These are phyloP conservation scores for Haplographium delicatum DNA, from an alignment of 495 filamentous ascomycete species.

Conservation along the genomic window DNA sequence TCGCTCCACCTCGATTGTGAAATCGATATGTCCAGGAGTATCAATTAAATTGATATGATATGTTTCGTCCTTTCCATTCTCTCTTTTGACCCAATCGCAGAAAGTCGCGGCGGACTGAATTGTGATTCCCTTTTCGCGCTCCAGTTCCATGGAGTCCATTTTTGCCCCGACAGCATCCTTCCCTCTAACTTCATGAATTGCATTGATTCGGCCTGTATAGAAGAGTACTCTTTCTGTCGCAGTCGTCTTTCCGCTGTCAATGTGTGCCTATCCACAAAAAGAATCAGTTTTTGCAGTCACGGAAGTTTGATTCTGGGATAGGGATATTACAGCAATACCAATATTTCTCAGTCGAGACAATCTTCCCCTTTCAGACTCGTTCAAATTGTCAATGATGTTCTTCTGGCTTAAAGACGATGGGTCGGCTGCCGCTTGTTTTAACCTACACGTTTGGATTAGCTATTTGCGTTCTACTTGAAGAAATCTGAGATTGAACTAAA, in stretches of 20 bases:
- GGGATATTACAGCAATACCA: constrained; percentile 68
- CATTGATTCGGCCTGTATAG: constrained; percentile 95
- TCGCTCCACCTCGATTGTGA: constrained; percentile 98
- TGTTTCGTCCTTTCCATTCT: constrained; percentile 71
- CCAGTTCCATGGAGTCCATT: constrained; percentile 99
- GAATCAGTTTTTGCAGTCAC: constrained; percentile 23
- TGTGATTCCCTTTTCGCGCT: constrained; percentile 97
- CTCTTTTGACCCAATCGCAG: constrained; percentile 91
- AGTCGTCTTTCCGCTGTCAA: constrained; percentile 98
- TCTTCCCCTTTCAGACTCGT: constrained; percentile 69
- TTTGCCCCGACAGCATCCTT: constrained; percentile 95
- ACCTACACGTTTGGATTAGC: constrained; percentile 25
- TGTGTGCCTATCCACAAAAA: constrained; percentile 58
- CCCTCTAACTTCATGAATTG: constrained; percentile 96
- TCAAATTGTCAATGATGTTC: constrained; percentile 47
- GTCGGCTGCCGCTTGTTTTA: constrained; percentile 58
- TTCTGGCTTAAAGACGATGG: constrained; percentile 54
- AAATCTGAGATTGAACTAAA: no score
- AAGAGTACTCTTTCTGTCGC: constrained; percentile 95
- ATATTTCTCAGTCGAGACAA: constrained; percentile 86
- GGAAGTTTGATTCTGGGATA: not conserved
- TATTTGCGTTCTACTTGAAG: not conserved
- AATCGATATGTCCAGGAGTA: constrained; percentile 98
- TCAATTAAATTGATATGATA: constrained; percentile 99
- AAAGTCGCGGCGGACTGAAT: constrained; percentile 98